Percentiles rank a stretch among this genome's conserved stretches.
phyloP scores from a whole-genome alignment of 345 rosid genomes.

The Corchorus capsularis region DNA sequence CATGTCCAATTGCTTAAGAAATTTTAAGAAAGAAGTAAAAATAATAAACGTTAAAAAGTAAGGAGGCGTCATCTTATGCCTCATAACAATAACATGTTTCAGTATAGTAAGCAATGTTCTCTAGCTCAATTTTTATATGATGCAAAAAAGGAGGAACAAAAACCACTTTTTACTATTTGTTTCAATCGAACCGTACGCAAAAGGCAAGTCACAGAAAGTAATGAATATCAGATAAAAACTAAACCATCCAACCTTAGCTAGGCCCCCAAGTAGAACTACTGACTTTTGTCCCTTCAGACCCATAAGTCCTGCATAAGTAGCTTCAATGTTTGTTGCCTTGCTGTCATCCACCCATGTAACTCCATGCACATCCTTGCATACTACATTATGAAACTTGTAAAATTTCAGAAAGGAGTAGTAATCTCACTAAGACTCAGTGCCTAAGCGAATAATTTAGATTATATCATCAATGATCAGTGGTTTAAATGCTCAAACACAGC shows the following conservation, averaged over 20 bases:
- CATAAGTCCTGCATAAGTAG: slow-evolving; percentile 27
- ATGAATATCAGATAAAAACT: background rate
- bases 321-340: slow-evolving; percentile 44
- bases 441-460: background rate
- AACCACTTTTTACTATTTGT: background rate
- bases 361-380: slow-evolving; percentile 33
- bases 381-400: slow-evolving; percentile 24
- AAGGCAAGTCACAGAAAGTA: background rate
- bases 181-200: background rate
- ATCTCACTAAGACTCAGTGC: background rate
- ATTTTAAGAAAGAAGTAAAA: background rate
- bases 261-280: slow-evolving; percentile 41
- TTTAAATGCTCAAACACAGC: background rate
- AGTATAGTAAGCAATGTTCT: background rate
- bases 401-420: background rate
- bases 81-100: background rate
- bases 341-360: slow-evolving; percentile 45
- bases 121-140: background rate
- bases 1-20: background rate
- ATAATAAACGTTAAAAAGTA: background rate
- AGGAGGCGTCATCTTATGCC: background rate
- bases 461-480: background rate
- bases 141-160: background rate
- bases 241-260: slow-evolving; percentile 32
- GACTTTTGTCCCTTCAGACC: slow-evolving; percentile 36